Evolutionary conservation across 2,329 filamentous ascomycete genomes (phyloP), one percentile per base, ranked within the genome.

Genomic region (Cryphonectria radicalis): DNA sequence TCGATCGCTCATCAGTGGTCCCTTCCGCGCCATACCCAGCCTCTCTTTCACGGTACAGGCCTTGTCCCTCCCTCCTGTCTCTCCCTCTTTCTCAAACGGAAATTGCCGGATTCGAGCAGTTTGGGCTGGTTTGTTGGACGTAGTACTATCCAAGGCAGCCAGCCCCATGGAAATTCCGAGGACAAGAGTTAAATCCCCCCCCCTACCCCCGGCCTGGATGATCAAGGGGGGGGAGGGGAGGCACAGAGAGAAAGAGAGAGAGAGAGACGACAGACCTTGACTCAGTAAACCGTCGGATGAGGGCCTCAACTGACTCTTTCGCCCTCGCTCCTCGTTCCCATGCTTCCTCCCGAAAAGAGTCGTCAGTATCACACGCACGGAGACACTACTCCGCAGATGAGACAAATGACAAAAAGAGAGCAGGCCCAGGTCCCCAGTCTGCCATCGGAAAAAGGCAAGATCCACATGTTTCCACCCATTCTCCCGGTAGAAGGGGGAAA

Each of bases 301-400:
- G 25, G 55, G 25, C 25, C 14, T 28, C 28, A 17, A 19, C 13
- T 59, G 55, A 59, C 55, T 59, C 55, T 57, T 8, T n/a, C 37
- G 37, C 53, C 28, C 11, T 53, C 46, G 7, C 22, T 53, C 28
- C 46, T n/a, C 19, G 22, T 11, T 8, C 50, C 50, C 50, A 25
- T n/a, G 46, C 46, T 50, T 50, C 7, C 7, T 8, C 19, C 19
- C 19, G 22, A n/a, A n/a, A 19, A 50, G 14, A 50, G 46, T 50
- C 19, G 46, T 28, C 55, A 32, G 28, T 25, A 28, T 17, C 14
- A 55, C 25, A 13, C 53, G 1, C 25, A 17, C 25, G 55, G 55
- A 59, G 55, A 28, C 55, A 32, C 55, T 59, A 59, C 25, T 59
- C 55, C 55, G 55, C 55, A 59, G 55, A 32, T 59, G 55, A 59